Evolutionary conservation across 2,329 filamentous ascomycete species (phyloP).

Genomic region (Epichloe sp.): DNA sequence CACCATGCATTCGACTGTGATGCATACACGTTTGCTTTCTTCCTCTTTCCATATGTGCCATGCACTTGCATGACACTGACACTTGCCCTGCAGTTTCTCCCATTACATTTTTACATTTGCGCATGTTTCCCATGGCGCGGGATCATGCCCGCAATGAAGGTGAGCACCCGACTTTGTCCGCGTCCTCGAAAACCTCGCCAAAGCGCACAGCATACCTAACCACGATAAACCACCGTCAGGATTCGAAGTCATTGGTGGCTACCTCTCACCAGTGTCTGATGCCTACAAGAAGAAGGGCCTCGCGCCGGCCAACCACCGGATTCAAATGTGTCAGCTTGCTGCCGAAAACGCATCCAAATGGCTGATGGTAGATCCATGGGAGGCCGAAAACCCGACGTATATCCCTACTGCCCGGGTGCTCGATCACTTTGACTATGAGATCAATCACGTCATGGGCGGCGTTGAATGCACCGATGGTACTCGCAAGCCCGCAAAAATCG

Average conservation of each 20-base stretch:
- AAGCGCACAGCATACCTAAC: background rate
- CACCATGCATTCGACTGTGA: background rate
- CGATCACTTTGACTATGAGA: conserved; percentile 83
- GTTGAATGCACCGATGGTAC: conserved; percentile 55
- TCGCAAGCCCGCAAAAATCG: conserved; percentile 56
- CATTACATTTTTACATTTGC: conserved; percentile 62
- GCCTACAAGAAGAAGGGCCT: conserved; percentile 26
- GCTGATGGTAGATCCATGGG: conserved; percentile 82
- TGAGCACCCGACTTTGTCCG: conserved; percentile 1
- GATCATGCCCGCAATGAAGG: conserved; percentile 52
- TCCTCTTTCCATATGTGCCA: no score
- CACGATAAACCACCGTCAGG: conserved; percentile 9
- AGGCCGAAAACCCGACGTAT: conserved; percentile 69
- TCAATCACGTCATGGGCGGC: conserved; percentile 67
- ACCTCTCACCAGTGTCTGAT: conserved; percentile 19
- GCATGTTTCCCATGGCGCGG: conserved; percentile 80
- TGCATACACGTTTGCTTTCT: background rate
- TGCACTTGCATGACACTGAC: no score
- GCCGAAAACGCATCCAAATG: conserved; percentile 57
- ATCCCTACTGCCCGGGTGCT: conserved; percentile 80
- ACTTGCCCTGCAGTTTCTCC: conserved; percentile 39
- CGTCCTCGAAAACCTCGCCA: background rate
- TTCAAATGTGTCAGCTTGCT: conserved; percentile 72
- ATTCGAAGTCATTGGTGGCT: conserved; percentile 79
- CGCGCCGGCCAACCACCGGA: conserved; percentile 23